Percentiles rank a stretch among this genome's conserved stretches.
These are phyloP conservation scores for Fusarium praegraminearum DNA, from an alignment of 2,329 filamentous ascomycete species.

Conservation along the genomic window DNA sequence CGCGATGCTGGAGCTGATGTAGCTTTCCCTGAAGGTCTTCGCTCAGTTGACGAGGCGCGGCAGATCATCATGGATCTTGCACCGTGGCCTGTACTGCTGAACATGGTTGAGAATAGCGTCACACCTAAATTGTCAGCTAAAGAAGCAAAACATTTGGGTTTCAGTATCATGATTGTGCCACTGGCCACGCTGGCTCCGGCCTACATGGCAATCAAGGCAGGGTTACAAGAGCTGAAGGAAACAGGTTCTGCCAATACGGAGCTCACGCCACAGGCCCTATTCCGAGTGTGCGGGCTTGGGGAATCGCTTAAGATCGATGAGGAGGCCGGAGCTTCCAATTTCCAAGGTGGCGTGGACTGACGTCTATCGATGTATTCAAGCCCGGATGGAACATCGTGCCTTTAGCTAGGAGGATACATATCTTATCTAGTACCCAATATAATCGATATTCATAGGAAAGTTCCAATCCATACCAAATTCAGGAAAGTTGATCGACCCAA, in stretches of 20 bases:
- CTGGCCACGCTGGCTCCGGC: conserved; percentile 3
- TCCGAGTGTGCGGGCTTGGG: conserved; percentile 1
- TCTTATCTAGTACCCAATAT: not conserved
- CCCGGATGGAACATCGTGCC: too few species aligned
- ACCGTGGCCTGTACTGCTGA: conserved; percentile 2
- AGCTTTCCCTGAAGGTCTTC: conserved; percentile 2
- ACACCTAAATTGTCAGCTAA: not conserved
- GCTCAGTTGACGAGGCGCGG: not conserved
- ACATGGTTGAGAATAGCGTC: conserved; percentile 14
- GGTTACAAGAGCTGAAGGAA: not conserved
- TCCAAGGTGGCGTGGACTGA: conserved; percentile 13
- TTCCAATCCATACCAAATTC: conserved; percentile 5
- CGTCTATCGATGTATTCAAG: too few species aligned
- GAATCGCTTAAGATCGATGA: not conserved
- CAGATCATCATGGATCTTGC: not conserved
- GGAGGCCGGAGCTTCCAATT: conserved; percentile 8
- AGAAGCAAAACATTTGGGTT: not conserved
- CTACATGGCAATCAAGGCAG: not conserved
- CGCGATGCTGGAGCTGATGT: conserved; percentile 5
- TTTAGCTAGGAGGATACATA: not conserved
- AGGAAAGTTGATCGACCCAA: not conserved
- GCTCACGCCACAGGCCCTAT: not conserved
- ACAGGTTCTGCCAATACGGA: not conserved
- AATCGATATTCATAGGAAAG: conserved; percentile 10
- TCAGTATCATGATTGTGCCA: conserved; percentile 13